A percentile compares a stretch with the other conserved stretches of the same genome.
phyloP scores from a whole-genome alignment of 2,329 filamentous ascomycete genomes.

The Fusarium globosum region DNA sequence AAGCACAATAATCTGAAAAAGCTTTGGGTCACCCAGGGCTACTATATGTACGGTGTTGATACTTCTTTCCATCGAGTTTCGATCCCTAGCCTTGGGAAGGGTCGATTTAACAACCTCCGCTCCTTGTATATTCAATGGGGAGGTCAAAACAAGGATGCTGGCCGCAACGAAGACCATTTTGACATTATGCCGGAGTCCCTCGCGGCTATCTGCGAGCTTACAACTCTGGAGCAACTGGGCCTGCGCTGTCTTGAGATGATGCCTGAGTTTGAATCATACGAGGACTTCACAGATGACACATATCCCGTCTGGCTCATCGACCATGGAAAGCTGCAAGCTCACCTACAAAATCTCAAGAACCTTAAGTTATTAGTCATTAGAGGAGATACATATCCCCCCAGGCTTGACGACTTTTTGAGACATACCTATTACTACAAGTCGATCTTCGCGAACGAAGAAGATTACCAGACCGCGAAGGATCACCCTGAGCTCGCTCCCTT shows the following conservation, averaged over 20 bases:
- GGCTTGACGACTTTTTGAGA: no score
- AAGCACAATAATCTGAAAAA: no score
- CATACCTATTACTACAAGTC: not conserved
- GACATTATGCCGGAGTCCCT: not conserved
- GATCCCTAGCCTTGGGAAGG: no score
- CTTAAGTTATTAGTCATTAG: not conserved
- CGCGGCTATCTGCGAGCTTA: not conserved
- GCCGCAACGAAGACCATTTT: no score
- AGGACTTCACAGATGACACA: not conserved
- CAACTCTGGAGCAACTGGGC: fast-evolving
- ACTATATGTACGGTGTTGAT: no score
- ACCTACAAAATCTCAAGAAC: not conserved
- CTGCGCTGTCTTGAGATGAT: not conserved
- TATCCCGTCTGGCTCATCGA: not conserved
- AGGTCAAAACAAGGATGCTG: no score
- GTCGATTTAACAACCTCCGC: no score
- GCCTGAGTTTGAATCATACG: not conserved
- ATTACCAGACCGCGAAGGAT: not conserved
- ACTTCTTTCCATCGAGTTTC: no score
- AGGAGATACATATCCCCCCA: not conserved
- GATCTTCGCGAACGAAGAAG: not conserved
- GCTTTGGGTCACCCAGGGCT: fast-evolving
- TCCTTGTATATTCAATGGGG: no score
- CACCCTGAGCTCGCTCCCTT: not conserved
- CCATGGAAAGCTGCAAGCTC: not conserved